Evolutionary conservation across 2,329 filamentous ascomycete genomes (phyloP).

Genomic region (Zymoseptoria passerinii): DNA sequence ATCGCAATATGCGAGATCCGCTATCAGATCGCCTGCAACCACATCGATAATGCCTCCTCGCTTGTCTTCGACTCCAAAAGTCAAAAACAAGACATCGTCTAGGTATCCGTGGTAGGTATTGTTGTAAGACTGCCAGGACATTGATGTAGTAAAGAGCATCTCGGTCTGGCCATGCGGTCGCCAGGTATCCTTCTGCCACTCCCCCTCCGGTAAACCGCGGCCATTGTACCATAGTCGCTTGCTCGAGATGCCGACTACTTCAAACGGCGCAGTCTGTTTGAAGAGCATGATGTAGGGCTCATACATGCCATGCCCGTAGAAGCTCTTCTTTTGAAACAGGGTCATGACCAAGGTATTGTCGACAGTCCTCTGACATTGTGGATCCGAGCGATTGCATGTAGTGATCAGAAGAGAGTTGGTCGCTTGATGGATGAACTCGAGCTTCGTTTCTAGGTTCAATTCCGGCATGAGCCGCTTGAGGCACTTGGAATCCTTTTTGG

Average conservation of each 20-base stretch:
- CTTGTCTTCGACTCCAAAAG: slow-evolving; percentile 7
- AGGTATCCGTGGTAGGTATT: slow-evolving; percentile 4
- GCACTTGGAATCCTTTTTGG: slow-evolving; percentile 38
- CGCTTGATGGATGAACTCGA: slow-evolving; percentile 49
- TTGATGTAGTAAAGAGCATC: slow-evolving; percentile 5
- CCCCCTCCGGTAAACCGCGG: slow-evolving; percentile 20
- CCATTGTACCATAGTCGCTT: slow-evolving; percentile 50
- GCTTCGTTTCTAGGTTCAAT: not conserved
- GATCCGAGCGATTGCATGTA: slow-evolving; percentile 43
- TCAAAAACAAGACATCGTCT: slow-evolving; percentile 3
- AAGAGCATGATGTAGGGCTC: slow-evolving; percentile 49
- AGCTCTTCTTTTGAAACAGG: slow-evolving; percentile 48
- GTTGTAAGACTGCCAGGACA: not conserved
- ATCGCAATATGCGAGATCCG: slow-evolving; percentile 3
- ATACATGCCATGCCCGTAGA: slow-evolving; percentile 42
- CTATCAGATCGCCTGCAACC: slow-evolving; percentile 3
- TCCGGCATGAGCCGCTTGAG: slow-evolving; percentile 33
- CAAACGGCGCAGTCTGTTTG: slow-evolving; percentile 40
- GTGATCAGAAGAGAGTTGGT: slow-evolving; percentile 51
- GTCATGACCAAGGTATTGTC: slow-evolving; percentile 47
- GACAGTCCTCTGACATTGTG: slow-evolving; percentile 34
- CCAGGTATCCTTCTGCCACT: not conserved
- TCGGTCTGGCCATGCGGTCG: slow-evolving; percentile 5
- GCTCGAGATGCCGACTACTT: slow-evolving; percentile 41
- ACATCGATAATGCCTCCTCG: slow-evolving; percentile 2